Evolutionary conservation across 2,329 filamentous ascomycete genomes (phyloP), one percentile per base, ranked within the genome.

Genomic region (Epicoccum nigrum): DNA sequence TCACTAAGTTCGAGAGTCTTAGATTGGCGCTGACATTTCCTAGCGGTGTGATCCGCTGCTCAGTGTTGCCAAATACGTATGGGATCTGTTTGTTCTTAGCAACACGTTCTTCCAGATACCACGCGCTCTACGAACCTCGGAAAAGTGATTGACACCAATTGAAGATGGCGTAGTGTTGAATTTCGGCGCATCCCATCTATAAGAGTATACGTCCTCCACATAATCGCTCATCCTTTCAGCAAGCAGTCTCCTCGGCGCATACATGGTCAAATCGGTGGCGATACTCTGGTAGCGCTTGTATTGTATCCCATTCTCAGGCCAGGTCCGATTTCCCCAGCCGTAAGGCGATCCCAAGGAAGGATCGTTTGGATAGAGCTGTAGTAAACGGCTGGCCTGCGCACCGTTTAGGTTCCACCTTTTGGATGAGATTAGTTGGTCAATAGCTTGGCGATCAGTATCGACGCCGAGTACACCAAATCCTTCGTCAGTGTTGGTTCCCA

Each of bases 401-500:
- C 59, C 55, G 8, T 66, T 53, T 1, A 69, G 25, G 15, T 63
- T 65, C 62, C 62, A 69, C 37, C 65, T 63, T 13, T 72, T 75
- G 0, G 66, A 68, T 15, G 68, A 65, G n/a, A 68, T 56, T 5
- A 70, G 49, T 23, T 67, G 59, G 15, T 64, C 54, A 7, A 67
- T 45, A 8, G 68, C 67, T 42, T 65, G 58, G 33, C 65, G 76
- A 16, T 75, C 78, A 3, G 76, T 81, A 11, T 64, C 71, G 2
- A 79, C 77, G 1, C 76, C 74, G 13, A 52, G 79, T 52, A 86
- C 86, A 1, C 76, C 74, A 2, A 81, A 82, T 0, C 84, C 86
- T 65, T 90, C 86, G 58, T 89, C 86, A 0, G 81, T 81, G 63
- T 87, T 88, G 15, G 79, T 81, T 2, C 87, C 86, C 19, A 82